These are phyloP conservation scores for Heterobasidion annosum DNA, from an alignment of 1,284 basidiomycete genomes.

Conservation along the genomic window DNA sequence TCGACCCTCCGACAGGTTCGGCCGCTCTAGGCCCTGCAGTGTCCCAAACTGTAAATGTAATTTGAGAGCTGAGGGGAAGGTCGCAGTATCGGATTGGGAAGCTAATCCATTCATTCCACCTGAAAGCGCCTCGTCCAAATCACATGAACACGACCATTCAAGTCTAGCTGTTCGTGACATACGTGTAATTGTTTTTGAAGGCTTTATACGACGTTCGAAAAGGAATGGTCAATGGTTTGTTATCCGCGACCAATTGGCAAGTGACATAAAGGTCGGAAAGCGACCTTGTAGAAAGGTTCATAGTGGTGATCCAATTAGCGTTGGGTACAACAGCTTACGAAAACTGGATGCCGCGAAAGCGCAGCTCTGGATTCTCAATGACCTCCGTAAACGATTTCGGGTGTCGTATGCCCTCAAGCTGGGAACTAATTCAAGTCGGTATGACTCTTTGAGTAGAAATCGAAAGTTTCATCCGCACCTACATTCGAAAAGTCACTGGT, in stretches of 20 bases:
- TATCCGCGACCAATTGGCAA: constrained; percentile 86
- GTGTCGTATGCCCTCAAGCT: constrained; percentile 72
- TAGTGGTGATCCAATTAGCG: constrained; percentile 15
- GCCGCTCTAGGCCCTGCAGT: constrained; percentile 73
- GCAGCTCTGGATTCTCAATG: constrained; percentile 67
- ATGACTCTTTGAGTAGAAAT: neutral
- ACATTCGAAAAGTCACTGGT: constrained; percentile 86
- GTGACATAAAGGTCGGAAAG: constrained; percentile 90
- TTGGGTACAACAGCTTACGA: constrained; percentile 38
- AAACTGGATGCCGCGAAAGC: constrained; percentile 73
- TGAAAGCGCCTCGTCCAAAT: constrained; percentile 19
- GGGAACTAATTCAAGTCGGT: constrained; percentile 44
- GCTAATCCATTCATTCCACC: constrained; percentile 94
- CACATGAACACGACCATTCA: constrained; percentile 1
- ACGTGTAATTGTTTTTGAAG: constrained; percentile 81
- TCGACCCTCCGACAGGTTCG: constrained; percentile 81
- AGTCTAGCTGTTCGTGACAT: neutral
- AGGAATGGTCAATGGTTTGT: constrained; percentile 86
- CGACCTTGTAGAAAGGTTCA: constrained; percentile 32
- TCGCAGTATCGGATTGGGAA: constrained; percentile 90
- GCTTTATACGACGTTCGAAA: constrained; percentile 90
- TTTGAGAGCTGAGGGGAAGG: constrained; percentile 79
- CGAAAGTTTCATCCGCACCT: constrained; percentile 16
- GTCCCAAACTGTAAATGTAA: constrained; percentile 94
- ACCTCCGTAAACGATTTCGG: constrained; percentile 68